A percentile compares a stretch with the other conserved stretches of the same genome.
Conservation (phyloP, 2,329 filamentous ascomycete species). For the Pseudomassariella vexata region DNA sequence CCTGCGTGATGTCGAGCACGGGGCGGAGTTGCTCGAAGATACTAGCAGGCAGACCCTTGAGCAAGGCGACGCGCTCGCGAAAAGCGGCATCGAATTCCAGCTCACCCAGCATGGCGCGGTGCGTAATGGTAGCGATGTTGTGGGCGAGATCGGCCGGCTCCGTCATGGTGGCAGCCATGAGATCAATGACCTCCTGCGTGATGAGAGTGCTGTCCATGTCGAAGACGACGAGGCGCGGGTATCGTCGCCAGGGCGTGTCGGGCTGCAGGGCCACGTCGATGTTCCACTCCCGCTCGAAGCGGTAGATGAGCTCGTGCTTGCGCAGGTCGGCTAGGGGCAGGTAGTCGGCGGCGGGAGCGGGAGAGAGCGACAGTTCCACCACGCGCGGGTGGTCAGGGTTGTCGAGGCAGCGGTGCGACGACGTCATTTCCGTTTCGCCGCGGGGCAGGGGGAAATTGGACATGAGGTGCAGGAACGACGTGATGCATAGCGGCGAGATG, state of each 20-base stretch:
- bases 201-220: slow-evolving; percentile 99
- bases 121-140: slow-evolving; percentile 82
- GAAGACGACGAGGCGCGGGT: slow-evolving; percentile 87
- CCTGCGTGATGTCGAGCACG: slow-evolving; percentile 74
- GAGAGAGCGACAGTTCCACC: slow-evolving; percentile 60
- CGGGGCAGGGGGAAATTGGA: slow-evolving; percentile 52
- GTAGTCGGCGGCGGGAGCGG: slow-evolving; percentile 56
- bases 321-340: slow-evolving; percentile 64
- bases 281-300: slow-evolving; percentile 85
- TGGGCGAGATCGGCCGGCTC: slow-evolving; percentile 67
- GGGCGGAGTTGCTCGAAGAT: slow-evolving; percentile 75
- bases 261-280: slow-evolving; percentile 75
- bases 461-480: slow-evolving; percentile 62
- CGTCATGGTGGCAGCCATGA: slow-evolving; percentile 75
- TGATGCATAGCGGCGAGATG: slow-evolving; percentile 59
- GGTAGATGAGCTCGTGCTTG: slow-evolving; percentile 75
- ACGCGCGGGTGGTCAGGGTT: slow-evolving; percentile 53
- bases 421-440: slow-evolving; percentile 47
- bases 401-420: slow-evolving; percentile 61
- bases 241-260: slow-evolving; percentile 67
- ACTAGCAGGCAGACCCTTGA: slow-evolving; percentile 72
- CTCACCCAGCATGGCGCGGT: slow-evolving; percentile 92
- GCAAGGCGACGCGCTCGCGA: slow-evolving; percentile 70
- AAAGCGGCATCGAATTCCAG: slow-evolving; percentile 85
- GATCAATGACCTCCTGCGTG: slow-evolving; percentile 94